Conservation (phyloP, 2,329 filamentous ascomycete species). For the Colletotrichum tofieldiae region DNA sequence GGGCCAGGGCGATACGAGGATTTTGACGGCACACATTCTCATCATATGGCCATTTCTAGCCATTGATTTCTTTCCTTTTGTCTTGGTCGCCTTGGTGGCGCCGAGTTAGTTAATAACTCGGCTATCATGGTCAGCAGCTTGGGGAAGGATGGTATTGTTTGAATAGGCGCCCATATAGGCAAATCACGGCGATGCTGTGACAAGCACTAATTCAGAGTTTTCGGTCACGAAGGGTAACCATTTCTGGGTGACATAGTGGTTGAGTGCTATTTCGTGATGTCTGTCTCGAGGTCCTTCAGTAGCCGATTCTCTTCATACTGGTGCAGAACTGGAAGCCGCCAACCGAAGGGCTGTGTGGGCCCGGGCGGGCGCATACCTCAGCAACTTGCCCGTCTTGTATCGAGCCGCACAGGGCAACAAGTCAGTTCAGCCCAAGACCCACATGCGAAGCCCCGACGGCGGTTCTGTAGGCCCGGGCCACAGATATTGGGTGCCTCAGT, state of each 20-base stretch:
- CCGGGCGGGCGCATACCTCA: neutral
- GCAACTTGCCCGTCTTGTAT: neutral
- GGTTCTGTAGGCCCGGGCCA: slow-evolving; percentile 12
- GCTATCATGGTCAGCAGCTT: slow-evolving; percentile 7
- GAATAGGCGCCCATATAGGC: slow-evolving; percentile 3
- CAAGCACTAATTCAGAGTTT: slow-evolving; percentile 8
- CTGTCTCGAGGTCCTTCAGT: neutral
- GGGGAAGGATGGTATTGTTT: slow-evolving; percentile 13
- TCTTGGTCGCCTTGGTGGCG: neutral
- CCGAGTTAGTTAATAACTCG: neutral
- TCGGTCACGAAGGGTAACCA: neutral
- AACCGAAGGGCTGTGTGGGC: neutral
- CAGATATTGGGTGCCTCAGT: neutral
- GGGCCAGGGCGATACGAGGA: neutral
- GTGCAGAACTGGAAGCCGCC: neutral
- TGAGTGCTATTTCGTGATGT: neutral
- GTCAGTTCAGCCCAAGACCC: neutral
- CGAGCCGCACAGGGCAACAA: neutral
- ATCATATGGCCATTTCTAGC: slow-evolving; percentile 6
- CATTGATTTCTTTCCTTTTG: slow-evolving; percentile 14
- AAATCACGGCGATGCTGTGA: neutral
- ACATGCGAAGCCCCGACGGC: neutral
- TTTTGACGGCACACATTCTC: slow-evolving; percentile 10
- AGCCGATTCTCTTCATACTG: neutral
- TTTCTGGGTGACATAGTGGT: too few species aligned